Evolutionary conservation across 208 protist genomes (phyloP), one percentile per base, ranked within the genome.

Genomic region (Trypanosoma brucei): DNA sequence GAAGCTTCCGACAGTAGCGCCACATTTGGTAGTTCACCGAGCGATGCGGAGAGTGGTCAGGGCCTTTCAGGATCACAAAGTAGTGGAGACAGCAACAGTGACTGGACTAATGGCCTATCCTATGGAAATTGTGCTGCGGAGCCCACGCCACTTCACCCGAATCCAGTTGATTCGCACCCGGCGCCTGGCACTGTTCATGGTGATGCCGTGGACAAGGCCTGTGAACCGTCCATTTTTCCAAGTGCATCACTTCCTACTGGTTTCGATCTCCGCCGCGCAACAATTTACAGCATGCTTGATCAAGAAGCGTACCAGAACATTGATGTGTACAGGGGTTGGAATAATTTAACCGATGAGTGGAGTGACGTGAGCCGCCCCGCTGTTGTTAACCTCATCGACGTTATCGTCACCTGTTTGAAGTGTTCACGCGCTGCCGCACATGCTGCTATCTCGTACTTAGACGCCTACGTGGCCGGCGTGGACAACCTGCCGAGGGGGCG

Each of bases 311-410:
- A 63, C 57, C 79, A 78, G 57, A 51, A 67, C 44, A 46, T 62
- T n/a, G 67, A 80, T 36, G 68, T 85, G 34, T 53, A 55, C 22
- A 66, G 57, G 5, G 83, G 75, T 39, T 93, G 86, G 83, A 53
- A 46, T 37, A 63, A 69, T 6, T 93, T 83, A 81, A 62, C 60
- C 5, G 70, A 70, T 54, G 69, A 63, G n/a, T 93, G 83, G 56
- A 64, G 59, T 48, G 76, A 71, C 7, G 79, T 86, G 6, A 75
- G 62, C 53, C 83, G 86, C 22, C 57, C 52, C 13, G 64, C 79
- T 45, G 79, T 91, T 38, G 74, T 93, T 42, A 82, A 91, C 67
- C 88, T 79, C 11, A 75, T 93, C 8, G 83, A 93, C 57, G 76
- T 81, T 36, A 83, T 91, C 35, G 66, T 93, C 40, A 72, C 72